Evolutionary conservation across 139 green algal genomes (phyloP), one percentile per base, ranked within the genome.

Genomic region (Mychonastes homosphaera): DNA sequence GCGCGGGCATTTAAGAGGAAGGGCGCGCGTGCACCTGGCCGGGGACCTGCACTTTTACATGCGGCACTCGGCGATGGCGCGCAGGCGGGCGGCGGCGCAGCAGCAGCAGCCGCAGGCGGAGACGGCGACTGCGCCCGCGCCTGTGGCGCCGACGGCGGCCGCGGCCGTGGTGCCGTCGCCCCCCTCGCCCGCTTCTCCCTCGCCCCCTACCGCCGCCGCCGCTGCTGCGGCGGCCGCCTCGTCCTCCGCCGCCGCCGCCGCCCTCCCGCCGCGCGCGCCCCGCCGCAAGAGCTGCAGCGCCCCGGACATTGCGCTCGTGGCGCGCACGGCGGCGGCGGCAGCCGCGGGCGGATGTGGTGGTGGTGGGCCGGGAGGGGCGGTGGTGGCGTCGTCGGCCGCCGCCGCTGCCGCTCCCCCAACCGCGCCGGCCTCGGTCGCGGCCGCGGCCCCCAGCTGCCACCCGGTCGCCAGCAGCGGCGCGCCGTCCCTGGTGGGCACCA

Each of bases 41-140:
- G 80, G 86, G 1, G 87, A 95, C 58, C 72, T 95, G 19, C 86
- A 95, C 63, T 95, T 95, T 60, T 94, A 90, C 70, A 92, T 94
- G 84, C 78, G 86, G 0, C 87, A 95, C 70, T 71, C n/a, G n/a
- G n/a, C n/a, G n/a, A n/a, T n/a, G n/a, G n/a, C n/a, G n/a, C 69
- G 59, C 56, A 49, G 1, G 32, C 35, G 27, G 33, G 26, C 21
- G 10, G 27, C 47, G 27, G 57, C 18, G 55, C 67, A 54, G 32
- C 43, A 58, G 36, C 39, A 58, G 55, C 56, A 64, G 36, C 18
- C 56, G 49, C 45, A 65, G 44, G 36, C 30, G 53, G 36, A 51
- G 49, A 6, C 2, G 4, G 36, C 7, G 41, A 5, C 19, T 8
- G 23, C 7, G 49, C 23, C 62, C 50, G 40, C 26, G 3, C 40